Conservation (phyloP, 2,329 filamentous ascomycete species). For the Akanthomyces lecanii region DNA sequence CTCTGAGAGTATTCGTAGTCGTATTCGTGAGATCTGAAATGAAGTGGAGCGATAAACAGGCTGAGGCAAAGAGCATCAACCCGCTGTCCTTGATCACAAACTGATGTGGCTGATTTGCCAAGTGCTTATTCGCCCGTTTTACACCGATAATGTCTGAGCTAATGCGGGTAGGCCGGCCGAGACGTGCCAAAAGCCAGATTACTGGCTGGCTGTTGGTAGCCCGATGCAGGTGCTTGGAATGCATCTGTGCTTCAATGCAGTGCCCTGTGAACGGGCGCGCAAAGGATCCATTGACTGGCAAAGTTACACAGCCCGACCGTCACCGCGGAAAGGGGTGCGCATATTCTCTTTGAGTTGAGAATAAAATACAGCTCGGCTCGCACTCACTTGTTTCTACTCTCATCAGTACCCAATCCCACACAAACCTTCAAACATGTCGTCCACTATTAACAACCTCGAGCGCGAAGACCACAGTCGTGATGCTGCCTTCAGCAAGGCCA, state of each 20-base stretch:
- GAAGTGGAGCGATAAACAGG: too few relatives aligned
- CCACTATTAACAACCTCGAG: slow-evolving; percentile 57
- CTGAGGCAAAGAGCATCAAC: too few relatives aligned
- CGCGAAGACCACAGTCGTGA: slow-evolving; percentile 78
- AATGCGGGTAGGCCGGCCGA: neutral
- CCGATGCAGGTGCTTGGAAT: neutral
- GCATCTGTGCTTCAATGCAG: neutral
- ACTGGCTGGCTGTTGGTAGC: neutral
- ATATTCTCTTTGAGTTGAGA: neutral
- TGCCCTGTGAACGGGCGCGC: neutral
- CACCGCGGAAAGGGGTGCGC: neutral
- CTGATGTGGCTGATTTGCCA: neutral
- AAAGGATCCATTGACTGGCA: neutral
- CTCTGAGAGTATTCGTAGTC: too few relatives aligned
- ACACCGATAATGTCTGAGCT: neutral
- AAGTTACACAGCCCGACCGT: neutral
- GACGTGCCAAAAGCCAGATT: neutral
- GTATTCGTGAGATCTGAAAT: too few relatives aligned
- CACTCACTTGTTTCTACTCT: neutral
- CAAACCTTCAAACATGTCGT: slow-evolving; percentile 10
- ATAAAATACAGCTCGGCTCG: neutral
- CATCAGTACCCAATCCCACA: neutral
- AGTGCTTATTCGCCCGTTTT: neutral
- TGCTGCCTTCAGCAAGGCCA: slow-evolving; percentile 83
- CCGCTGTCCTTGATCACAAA: neutral